Conservation (phyloP, 1,284 basidiomycete species). For the Acaromyces ingoldii region DNA sequence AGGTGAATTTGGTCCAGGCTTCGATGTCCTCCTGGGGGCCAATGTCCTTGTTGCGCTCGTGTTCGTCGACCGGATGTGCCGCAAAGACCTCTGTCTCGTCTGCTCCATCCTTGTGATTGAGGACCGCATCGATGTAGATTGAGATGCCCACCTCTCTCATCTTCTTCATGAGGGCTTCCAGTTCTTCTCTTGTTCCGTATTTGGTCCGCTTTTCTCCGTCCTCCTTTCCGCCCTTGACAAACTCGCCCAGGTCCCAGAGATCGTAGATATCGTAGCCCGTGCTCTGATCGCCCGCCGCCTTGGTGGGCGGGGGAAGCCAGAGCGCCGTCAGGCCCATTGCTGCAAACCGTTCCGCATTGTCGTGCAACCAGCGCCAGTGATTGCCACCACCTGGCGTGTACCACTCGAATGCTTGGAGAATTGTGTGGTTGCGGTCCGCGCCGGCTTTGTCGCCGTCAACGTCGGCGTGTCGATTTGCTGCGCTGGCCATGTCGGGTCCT, state of each 20-base stretch:
- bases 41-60: conserved; percentile 20
- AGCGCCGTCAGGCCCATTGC: conserved; percentile 77
- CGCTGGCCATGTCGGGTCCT: no score
- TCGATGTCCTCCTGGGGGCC: conserved; percentile 30
- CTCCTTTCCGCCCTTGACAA: conserved; percentile 68
- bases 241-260: conserved; percentile 68
- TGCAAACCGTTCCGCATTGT: conserved; percentile 65
- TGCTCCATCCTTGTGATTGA: conserved; percentile 64
- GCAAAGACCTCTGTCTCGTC: conserved; percentile 70
- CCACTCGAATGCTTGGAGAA: no score
- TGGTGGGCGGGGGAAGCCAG: conserved; percentile 57
- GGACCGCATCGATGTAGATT: conserved; percentile 56
- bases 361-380: conserved; percentile 77
- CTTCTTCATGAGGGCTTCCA: conserved; percentile 62
- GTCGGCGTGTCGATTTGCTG: no score
- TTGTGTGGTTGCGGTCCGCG: no score
- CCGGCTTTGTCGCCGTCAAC: no score
- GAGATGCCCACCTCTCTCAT: conserved; percentile 53
- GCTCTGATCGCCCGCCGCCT: conserved; percentile 50
- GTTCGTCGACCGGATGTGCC: conserved; percentile 24
- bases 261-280: conserved; percentile 55
- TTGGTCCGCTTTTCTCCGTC: conserved; percentile 63
- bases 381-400: conserved; percentile 56
- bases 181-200: conserved; percentile 83
- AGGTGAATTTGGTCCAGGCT: conserved; percentile 63